phyloP scores from a whole-genome alignment of 164 flowering plant genomes.

The Cinnamomum chago region DNA sequence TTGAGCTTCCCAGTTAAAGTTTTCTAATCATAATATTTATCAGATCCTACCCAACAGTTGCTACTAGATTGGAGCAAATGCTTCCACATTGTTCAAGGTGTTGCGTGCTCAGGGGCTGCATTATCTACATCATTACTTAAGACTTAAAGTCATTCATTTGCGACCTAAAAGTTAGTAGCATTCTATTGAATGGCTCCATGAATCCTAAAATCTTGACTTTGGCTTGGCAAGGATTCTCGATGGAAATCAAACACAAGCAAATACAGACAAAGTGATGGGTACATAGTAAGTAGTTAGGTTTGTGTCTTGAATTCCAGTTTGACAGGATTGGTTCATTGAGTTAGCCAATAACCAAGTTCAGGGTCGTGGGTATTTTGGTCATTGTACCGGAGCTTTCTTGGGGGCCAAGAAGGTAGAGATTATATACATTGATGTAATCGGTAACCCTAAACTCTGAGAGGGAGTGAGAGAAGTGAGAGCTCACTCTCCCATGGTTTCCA shows the following conservation, averaged over 20 bases:
- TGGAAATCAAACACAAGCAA: conserved; percentile 18
- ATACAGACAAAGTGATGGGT: conserved; percentile 25
- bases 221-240: conserved; percentile 39
- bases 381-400: too few relatives aligned
- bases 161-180: conserved; percentile 55
- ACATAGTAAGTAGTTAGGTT: conserved; percentile 25
- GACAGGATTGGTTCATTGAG: too few relatives aligned
- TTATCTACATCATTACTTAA: conserved; percentile 57
- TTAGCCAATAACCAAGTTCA: too few relatives aligned
- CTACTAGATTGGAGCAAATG: conserved; percentile 19
- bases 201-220: conserved; percentile 51
- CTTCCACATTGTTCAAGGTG: conserved; percentile 27
- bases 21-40: too few relatives aligned
- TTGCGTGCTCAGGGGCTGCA: conserved; percentile 50
- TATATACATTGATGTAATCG: too few relatives aligned
- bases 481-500: too few relatives aligned
- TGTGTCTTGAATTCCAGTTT: too few relatives aligned
- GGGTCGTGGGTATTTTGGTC: too few relatives aligned
- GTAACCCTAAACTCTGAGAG: too few relatives aligned
- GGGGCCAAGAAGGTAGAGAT: too few relatives aligned
- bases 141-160: conserved; percentile 42
- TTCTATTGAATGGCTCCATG: conserved; percentile 42
- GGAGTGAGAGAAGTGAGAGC: too few relatives aligned
- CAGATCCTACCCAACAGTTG: conserved; percentile 7
- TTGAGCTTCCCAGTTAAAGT: too few relatives aligned